A percentile compares a stretch with the other conserved stretches of the same genome.
These are phyloP conservation scores for Suillus sp. DNA, from an alignment of 768 basidiomycete species.

Conservation along the genomic window DNA sequence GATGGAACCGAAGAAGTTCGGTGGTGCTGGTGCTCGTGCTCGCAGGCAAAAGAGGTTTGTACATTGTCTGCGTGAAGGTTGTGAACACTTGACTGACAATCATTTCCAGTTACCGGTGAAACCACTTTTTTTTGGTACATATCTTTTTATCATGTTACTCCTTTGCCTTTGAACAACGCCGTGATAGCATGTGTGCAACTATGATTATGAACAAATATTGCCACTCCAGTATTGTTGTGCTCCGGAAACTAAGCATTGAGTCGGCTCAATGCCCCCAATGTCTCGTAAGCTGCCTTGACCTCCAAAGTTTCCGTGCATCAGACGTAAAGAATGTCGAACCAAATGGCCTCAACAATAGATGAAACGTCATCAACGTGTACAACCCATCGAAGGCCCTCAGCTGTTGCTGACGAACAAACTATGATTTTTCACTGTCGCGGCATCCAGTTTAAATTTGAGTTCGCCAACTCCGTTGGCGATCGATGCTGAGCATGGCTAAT, in stretches of 20 bases:
- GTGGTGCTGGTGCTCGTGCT: constrained; percentile 97
- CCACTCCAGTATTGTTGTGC: background rate
- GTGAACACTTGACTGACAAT: background rate
- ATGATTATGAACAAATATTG: constrained; percentile 21
- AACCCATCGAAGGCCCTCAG: background rate
- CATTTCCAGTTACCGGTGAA: constrained; percentile 66
- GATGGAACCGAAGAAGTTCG: constrained; percentile 99
- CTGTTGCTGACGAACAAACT: background rate
- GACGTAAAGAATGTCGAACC: background rate
- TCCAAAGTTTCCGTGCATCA: background rate
- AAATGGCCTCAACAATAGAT: background rate
- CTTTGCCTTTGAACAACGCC: constrained; percentile 39
- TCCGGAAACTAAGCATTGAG: background rate
- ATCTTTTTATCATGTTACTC: constrained; percentile 49
- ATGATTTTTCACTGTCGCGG: constrained; percentile 2
- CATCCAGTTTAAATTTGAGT: background rate
- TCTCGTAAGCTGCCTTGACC: background rate
- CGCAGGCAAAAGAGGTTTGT: constrained; percentile 93
- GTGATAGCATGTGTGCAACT: constrained; percentile 39
- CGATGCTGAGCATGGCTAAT: background rate
- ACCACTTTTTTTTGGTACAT: constrained; percentile 27
- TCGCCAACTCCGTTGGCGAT: too few relatives aligned
- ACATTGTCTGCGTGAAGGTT: background rate
- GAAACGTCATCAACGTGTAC: background rate
- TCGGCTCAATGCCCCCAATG: too few relatives aligned